Evolutionary conservation across 768 basidiomycete species (phyloP).

Genomic region (Rhodotorula taiwanensis): DNA sequence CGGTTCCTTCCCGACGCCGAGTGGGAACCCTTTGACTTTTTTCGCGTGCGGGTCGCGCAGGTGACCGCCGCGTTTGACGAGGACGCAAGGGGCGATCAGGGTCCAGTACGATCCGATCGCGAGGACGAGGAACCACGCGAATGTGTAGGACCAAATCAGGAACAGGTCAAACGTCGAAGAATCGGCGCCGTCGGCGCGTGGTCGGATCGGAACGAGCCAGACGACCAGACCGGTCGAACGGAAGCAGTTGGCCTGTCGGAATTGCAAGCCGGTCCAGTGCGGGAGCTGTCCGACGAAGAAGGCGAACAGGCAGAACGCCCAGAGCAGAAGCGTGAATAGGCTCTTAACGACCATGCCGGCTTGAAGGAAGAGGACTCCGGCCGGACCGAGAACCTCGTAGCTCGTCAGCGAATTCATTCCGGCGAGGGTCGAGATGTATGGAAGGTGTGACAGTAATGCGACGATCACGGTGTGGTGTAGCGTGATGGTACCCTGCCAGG

Average conservation of each 20-base stretch:
- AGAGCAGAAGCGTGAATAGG: conserved; percentile 10
- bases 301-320: conserved; percentile 23
- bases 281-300: conserved; percentile 17
- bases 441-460: conserved; percentile 17
- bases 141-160: conserved; percentile 17
- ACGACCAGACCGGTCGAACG: conserved; percentile 9
- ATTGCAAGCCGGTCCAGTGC: conserved; percentile 9
- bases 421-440: conserved; percentile 20
- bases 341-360: conserved; percentile 26
- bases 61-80: conserved; percentile 18
- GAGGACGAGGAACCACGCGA: conserved; percentile 26
- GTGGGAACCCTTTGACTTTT: conserved; percentile 11
- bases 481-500: conserved; percentile 20
- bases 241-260: conserved; percentile 28
- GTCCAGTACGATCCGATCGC: conserved; percentile 28
- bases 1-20: neutral
- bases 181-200: neutral
- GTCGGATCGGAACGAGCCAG: conserved; percentile 14
- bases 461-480: conserved; percentile 28
- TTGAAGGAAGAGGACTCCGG: conserved; percentile 26
- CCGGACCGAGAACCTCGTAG: conserved; percentile 26
- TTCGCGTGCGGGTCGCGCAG: conserved; percentile 21
- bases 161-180: neutral
- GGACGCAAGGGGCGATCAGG: conserved; percentile 20
- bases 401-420: conserved; percentile 25